phyloP scores from a whole-genome alignment of 306 rosid species.

The Gastrolobium villosum region DNA sequence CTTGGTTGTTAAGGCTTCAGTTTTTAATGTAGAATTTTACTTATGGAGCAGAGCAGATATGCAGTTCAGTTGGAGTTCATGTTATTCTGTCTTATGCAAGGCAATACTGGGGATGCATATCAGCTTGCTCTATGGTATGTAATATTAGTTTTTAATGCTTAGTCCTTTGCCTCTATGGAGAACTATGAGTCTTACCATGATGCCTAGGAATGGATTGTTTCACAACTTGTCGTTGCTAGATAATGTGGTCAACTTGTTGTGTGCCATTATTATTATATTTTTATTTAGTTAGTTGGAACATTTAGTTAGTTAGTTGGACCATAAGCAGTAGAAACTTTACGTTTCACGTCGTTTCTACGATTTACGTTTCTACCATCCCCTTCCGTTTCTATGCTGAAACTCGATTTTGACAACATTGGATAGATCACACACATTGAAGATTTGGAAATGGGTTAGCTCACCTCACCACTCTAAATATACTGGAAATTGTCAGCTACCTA shows the following conservation, averaged over 20 bases:
- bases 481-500: background rate
- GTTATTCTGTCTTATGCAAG: conserved; percentile 65
- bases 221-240: conserved; percentile 27
- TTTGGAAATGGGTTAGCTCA: background rate
- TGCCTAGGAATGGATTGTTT: conserved; percentile 8
- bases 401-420: background rate
- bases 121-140: conserved; percentile 66
- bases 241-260: conserved; percentile 25
- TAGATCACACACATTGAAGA: background rate
- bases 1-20: conserved; percentile 33
- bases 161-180: conserved; percentile 27
- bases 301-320: too few relatives aligned
- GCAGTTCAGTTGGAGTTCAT: conserved; percentile 68
- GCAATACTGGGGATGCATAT: conserved; percentile 64
- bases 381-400: too few relatives aligned
- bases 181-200: conserved; percentile 19
- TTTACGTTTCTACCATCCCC: too few relatives aligned
- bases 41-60: conserved; percentile 64
- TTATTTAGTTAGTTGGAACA: background rate
- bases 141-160: conserved; percentile 29
- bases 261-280: conserved; percentile 15
- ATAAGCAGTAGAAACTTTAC: too few relatives aligned
- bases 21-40: conserved; percentile 45
- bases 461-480: background rate
- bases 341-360: too few relatives aligned